phyloP scores from a whole-genome alignment of 2,329 filamentous ascomycete genomes.

The Alternaria arborescens region DNA sequence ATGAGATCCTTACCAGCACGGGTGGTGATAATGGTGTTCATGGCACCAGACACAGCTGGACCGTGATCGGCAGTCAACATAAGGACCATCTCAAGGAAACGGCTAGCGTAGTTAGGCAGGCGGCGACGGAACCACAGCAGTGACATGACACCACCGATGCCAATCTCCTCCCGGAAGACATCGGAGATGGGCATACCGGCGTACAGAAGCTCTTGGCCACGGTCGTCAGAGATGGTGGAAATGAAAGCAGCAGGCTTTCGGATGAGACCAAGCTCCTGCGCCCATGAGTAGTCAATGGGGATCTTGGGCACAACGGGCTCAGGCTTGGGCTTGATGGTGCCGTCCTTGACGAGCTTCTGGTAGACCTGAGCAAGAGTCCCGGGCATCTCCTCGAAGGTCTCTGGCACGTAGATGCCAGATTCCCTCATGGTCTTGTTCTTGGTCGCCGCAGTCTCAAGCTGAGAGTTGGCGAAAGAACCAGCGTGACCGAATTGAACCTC shows the following conservation, averaged over 20 bases:
- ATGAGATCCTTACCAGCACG: conserved; percentile 99
- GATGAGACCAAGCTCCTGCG: conserved; percentile 98
- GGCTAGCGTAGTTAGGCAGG: conserved; percentile 93
- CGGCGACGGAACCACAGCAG: conserved; percentile 99
- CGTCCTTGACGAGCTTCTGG: conserved; percentile 83
- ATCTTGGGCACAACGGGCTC: conserved; percentile 98
- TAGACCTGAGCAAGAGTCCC: conserved; percentile 79
- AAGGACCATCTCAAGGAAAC: conserved; percentile 99
- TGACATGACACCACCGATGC: conserved; percentile 99
- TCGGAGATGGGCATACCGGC: conserved; percentile 99
- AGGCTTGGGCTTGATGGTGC: conserved; percentile 82
- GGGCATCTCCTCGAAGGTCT: conserved; percentile 97
- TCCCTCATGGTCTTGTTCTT: conserved; percentile 99
- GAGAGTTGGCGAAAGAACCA: conserved; percentile 98
- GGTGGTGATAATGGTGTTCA: conserved; percentile 99
- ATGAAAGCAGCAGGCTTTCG: conserved; percentile 99
- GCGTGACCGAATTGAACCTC: conserved; percentile 99
- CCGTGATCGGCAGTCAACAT: conserved; percentile 99
- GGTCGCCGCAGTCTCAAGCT: conserved; percentile 93
- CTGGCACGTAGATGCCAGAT: conserved; percentile 91
- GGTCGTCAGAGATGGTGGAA: conserved; percentile 99
- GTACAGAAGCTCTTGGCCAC: conserved; percentile 98
- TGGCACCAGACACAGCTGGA: conserved; percentile 97
- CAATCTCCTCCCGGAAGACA: conserved; percentile 98
- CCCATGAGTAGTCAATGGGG: conserved; percentile 99